Percentiles rank a stretch among this genome's conserved stretches.
phyloP scores from a whole-genome alignment of 2,329 filamentous ascomycete genomes.

The Westerdykella aurantiaca region DNA sequence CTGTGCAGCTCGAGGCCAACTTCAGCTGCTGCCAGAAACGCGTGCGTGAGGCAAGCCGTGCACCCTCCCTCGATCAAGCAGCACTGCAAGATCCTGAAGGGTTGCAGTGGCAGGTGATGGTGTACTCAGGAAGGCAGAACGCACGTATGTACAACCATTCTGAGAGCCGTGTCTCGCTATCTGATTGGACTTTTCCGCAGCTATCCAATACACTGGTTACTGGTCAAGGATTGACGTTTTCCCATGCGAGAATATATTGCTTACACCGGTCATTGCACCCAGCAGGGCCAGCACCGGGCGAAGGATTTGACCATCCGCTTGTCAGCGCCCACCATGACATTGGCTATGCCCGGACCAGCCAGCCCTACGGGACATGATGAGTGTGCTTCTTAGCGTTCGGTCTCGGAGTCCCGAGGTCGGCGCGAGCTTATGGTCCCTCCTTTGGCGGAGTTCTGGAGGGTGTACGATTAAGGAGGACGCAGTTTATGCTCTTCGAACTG shows the following conservation, averaged over 20 bases:
- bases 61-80: too few species aligned
- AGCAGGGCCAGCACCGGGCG: neutral
- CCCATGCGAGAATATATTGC: too few species aligned
- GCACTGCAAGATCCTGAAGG: too few species aligned
- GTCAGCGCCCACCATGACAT: neutral
- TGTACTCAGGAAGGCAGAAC: neutral
- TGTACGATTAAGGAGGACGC: neutral
- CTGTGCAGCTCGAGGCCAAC: neutral
- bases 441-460: neutral
- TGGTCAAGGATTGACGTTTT: neutral
- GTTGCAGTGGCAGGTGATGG: too few species aligned
- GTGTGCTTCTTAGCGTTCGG: neutral
- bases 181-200: conserved; percentile 7
- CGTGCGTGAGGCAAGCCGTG: too few species aligned
- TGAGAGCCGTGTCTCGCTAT: too few species aligned
- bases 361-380: conserved; percentile 1
- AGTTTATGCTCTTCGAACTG: neutral
- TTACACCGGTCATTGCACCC: too few species aligned
- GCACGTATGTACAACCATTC: neutral
- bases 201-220: conserved; percentile 6
- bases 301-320: neutral
- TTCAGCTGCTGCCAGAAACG: too few species aligned
- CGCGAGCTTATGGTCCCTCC: neutral
- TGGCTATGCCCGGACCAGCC: neutral
- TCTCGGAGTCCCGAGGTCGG: neutral